Evolutionary conservation across 768 basidiomycete genomes (phyloP), one percentile per base, ranked within the genome.

Genomic region (Gelatoporia subvermispora): DNA sequence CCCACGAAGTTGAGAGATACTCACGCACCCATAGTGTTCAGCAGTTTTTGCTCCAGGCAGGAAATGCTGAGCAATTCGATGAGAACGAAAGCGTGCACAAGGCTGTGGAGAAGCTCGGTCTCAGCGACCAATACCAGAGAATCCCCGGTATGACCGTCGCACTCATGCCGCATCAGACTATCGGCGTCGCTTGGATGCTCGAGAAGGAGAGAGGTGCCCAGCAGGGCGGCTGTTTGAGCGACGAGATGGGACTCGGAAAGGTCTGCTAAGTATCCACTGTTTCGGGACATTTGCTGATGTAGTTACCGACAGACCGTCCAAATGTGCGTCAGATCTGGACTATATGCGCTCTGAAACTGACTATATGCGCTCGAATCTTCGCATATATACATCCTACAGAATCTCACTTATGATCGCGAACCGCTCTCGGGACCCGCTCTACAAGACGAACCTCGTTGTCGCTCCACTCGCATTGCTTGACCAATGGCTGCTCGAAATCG

Each of bases 121-220:
- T 90, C 31, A 57, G 63, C n/a, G 61, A 54, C 31, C 67, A 80
- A 44, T 68, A 72, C 35, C 69, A 78, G 23, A 61, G 70, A 20
- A 49, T 88, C 2, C 78, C 78, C 0, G 81, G 79, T 4, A 79
- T 88, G 75, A 69, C 69, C 15, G 69, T 86, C 21, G 62, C 74
- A 0, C 65, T 88, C 31, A 80, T 88, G 80, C 74, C 85, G 9
- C 86, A 88, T 61, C 82, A 87, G 56, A 68, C 75, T 16, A 77
- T 88, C 43, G 77, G 63, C 9, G 68, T 69, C 4, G 60, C 60
- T 4, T 79, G 74, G 70, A 73, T 76, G 70, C 41, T 71, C 8
- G 61, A 70, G 25, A 59, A 65, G 49, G 55, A 74, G 63, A 66
- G 50, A 44, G 44, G 56, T 13, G 4, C 20, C 4, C 36, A 54